phyloP scores from a whole-genome alignment of 176 grass and related monocot genomes.

The Eragrostis curvula region DNA sequence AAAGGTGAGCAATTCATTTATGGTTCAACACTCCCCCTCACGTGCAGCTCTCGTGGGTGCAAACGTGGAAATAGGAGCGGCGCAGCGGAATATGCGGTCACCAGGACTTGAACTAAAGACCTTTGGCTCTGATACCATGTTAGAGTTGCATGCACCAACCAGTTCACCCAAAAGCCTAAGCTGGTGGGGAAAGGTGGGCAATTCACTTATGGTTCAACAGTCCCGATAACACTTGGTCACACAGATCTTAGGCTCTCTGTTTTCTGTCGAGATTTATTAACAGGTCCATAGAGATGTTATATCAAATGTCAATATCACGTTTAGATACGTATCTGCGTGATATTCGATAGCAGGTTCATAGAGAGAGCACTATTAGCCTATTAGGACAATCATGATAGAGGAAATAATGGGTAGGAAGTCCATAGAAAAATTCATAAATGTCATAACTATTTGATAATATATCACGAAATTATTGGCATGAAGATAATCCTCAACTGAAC shows the following conservation, averaged over 20 bases:
- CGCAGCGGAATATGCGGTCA: too few species aligned
- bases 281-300: background rate
- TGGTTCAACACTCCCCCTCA: too few species aligned
- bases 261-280: background rate
- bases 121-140: too few species aligned
- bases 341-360: background rate
- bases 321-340: background rate
- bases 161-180: too few species aligned
- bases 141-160: too few species aligned
- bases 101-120: too few species aligned
- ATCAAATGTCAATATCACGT: background rate
- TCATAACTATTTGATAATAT: background rate
- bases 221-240: slow-evolving; percentile 6
- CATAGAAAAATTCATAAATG: background rate
- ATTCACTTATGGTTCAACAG: too few species aligned
- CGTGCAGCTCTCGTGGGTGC: too few species aligned
- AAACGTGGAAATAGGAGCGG: too few species aligned
- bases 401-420: background rate
- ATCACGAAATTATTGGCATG: background rate
- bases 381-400: background rate
- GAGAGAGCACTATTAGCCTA: too few species aligned
- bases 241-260: background rate
- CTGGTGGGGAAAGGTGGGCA: too few species aligned
- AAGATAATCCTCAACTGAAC: background rate
- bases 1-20: too few species aligned